A percentile compares a stretch with the other conserved stretches of the same genome.
Evolutionary conservation across 371 early-diverging fungal genomes (phyloP).

Genomic region (Enteropsectra breve): DNA sequence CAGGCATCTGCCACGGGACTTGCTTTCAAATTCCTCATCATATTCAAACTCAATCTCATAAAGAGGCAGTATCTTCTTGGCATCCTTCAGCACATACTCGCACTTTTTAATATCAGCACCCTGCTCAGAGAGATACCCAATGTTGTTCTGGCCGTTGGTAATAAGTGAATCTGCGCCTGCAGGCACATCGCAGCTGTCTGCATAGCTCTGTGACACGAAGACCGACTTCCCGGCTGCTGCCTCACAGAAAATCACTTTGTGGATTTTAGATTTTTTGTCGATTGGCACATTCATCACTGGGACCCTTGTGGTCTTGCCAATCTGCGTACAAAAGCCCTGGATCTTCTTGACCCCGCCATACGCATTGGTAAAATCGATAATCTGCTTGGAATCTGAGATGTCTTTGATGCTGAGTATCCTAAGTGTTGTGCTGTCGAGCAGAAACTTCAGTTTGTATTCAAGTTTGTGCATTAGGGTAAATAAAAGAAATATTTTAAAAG

Average conservation of each 20-base stretch:
- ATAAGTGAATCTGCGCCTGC: constrained; percentile 53
- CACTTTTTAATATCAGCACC: constrained; percentile 23
- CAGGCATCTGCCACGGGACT: constrained; percentile 33
- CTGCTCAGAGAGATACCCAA: constrained; percentile 12
- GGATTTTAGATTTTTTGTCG: constrained; percentile 30
- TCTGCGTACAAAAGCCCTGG: constrained; percentile 39
- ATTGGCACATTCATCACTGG: constrained; percentile 56
- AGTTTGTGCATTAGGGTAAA: constrained; percentile 33
- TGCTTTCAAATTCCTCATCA: constrained; percentile 55
- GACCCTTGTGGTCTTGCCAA: constrained; percentile 19
- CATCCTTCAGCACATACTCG: constrained; percentile 57
- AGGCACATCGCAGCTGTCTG: constrained; percentile 46
- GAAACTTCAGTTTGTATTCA: constrained; percentile 55
- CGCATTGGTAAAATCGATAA: constrained; percentile 46
- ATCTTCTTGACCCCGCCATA: constrained; percentile 48
- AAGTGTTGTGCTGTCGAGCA: constrained; percentile 49
- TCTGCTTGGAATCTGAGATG: constrained; percentile 18
- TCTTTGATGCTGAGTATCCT: constrained; percentile 42
- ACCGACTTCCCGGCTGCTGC: constrained; percentile 58
- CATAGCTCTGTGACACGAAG: constrained; percentile 53
- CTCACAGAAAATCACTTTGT: constrained; percentile 57
- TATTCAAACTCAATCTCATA: constrained; percentile 59
- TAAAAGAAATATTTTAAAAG: background rate
- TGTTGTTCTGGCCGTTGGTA: constrained; percentile 11
- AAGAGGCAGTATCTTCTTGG: constrained; percentile 46